Conservation (phyloP, 169 alveolate genomes). For the Toxoplasma gondii region DNA sequence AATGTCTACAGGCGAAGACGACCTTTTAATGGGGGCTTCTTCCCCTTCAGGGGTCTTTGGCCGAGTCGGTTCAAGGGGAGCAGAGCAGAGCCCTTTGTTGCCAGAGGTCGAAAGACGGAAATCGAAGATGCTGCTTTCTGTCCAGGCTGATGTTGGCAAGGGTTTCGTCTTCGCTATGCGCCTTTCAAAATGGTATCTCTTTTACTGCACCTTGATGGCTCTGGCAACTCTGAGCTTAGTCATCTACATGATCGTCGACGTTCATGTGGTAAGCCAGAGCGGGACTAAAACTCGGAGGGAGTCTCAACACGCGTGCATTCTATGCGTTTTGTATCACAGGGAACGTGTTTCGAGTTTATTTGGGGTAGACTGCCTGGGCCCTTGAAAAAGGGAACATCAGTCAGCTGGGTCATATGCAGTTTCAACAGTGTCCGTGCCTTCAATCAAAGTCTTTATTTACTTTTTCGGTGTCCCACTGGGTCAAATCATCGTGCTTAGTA, state of each 20-base stretch:
- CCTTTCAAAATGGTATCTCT: slow-evolving; percentile 55
- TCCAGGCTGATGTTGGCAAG: slow-evolving; percentile 59
- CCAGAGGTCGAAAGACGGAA: slow-evolving; percentile 9
- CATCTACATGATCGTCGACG: slow-evolving; percentile 63
- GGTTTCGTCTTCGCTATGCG: slow-evolving; percentile 54
- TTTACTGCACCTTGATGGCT: slow-evolving; percentile 65
- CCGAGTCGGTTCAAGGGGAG: background rate
- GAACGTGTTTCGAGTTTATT: too few species aligned
- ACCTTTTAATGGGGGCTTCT: background rate
- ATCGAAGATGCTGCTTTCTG: slow-evolving; percentile 42
- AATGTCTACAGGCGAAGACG: background rate
- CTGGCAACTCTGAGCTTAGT: slow-evolving; percentile 59
- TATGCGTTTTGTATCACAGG: too few species aligned
- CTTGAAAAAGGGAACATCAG: too few species aligned
- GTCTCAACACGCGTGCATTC: too few species aligned
- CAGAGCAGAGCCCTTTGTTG: background rate
- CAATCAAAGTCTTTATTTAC: too few species aligned
- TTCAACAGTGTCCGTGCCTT: too few species aligned
- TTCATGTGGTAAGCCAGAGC: slow-evolving; percentile 48
- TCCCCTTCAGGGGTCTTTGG: background rate
- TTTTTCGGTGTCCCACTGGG: too few species aligned
- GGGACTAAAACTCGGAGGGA: background rate
- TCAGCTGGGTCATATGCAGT: too few species aligned
- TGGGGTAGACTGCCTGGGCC: too few species aligned
- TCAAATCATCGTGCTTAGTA: too few species aligned